Evolutionary conservation across 805 yeast species (phyloP).

Genomic region (Zygotorulaspora sp.): DNA sequence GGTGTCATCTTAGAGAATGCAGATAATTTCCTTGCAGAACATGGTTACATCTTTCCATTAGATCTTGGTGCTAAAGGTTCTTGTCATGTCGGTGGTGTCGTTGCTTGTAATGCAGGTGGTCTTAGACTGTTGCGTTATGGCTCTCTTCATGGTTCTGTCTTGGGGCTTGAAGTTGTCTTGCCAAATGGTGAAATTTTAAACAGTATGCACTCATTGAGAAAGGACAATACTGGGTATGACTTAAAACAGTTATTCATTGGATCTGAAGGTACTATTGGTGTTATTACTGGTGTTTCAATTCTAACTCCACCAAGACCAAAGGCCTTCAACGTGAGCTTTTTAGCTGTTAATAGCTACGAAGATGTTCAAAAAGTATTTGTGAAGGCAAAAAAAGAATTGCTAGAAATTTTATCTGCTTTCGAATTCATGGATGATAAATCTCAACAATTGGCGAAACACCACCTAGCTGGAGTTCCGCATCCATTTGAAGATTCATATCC

Average conservation of each 20-base stretch:
- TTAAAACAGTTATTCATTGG: constrained; percentile 90
- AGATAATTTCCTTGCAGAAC: constrained; percentile 67
- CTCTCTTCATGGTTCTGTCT: constrained; percentile 83
- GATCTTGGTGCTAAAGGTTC: constrained; percentile 97
- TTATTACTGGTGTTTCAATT: constrained; percentile 85
- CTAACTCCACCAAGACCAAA: constrained; percentile 86
- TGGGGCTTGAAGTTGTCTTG: constrained; percentile 89
- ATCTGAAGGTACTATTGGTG: constrained; percentile 87
- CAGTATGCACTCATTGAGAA: constrained; percentile 80
- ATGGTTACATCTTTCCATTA: constrained; percentile 87
- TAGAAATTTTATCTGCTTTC: constrained; percentile 86
- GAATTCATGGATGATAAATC: constrained; percentile 85
- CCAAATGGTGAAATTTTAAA: constrained; percentile 81
- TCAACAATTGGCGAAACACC: constrained; percentile 57
- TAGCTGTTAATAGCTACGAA: constrained; percentile 77
- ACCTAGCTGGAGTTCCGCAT: constrained; percentile 52
- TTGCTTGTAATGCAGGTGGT: constrained; percentile 97
- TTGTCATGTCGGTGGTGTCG: constrained; percentile 92
- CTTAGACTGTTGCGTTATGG: constrained; percentile 83
- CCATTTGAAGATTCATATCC: constrained; percentile 85
- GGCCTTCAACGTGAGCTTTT: constrained; percentile 80
- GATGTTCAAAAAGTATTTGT: constrained; percentile 79
- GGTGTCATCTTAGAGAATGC: constrained; percentile 87
- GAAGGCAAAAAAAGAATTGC: constrained; percentile 69
- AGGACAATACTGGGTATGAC: constrained; percentile 94